Evolutionary conservation across 768 basidiomycete species (phyloP).

Genomic region (Clathrus columnatus): DNA sequence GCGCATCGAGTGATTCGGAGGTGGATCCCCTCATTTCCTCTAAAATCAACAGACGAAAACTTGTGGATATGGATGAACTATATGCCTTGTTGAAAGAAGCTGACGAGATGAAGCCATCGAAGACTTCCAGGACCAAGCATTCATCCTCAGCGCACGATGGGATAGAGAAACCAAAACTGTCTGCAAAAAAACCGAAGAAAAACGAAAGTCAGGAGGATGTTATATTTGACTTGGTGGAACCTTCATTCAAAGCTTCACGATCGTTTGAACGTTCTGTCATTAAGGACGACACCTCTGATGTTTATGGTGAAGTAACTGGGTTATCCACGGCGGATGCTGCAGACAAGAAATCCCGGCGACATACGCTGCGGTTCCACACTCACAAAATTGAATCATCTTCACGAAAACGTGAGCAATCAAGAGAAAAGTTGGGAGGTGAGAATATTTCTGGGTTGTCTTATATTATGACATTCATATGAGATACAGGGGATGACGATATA

Average conservation of each 20-base stretch:
- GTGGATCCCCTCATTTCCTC: background rate
- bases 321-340: conserved; percentile 64
- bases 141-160: conserved; percentile 34
- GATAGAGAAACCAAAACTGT: conserved; percentile 14
- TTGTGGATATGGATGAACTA: conserved; percentile 44
- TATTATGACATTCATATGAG: background rate
- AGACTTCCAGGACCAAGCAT: conserved; percentile 21
- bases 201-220: conserved; percentile 8
- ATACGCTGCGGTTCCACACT: conserved; percentile 87
- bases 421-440: conserved; percentile 51
- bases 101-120: conserved; percentile 17
- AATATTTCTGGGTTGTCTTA: background rate
- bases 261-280: conserved; percentile 25
- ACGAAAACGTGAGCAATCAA: conserved; percentile 64
- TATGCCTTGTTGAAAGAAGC: conserved; percentile 50
- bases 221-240: conserved; percentile 74
- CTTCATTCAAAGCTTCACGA: conserved; percentile 43
- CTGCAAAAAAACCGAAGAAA: conserved; percentile 14
- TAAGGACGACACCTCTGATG: conserved; percentile 26
- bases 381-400: conserved; percentile 81
- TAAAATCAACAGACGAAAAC: conserved; percentile 23
- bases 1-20: too few species aligned
- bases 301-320: conserved; percentile 66
- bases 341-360: conserved; percentile 77
- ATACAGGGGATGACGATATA: conserved; percentile 76